Evolutionary conservation across 768 basidiomycete species (phyloP).

Genomic region (Xanthoconium stramineum): DNA sequence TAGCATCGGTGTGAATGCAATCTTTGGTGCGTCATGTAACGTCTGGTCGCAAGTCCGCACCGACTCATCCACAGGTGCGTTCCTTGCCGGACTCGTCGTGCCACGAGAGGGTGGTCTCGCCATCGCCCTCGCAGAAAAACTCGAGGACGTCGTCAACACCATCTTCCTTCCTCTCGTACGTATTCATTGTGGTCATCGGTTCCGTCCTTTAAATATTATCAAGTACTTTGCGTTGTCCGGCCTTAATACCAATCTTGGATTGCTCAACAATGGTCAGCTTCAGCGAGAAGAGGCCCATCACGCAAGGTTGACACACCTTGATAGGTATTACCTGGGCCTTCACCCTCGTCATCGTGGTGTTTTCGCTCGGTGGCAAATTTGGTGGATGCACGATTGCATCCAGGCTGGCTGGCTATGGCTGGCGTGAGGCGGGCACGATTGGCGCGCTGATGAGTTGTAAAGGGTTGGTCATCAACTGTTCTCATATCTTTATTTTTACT

Average conservation of each 20-base stretch:
- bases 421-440: slow-evolving; percentile 79
- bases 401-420: slow-evolving; percentile 61
- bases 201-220: background rate
- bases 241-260: slow-evolving; percentile 80
- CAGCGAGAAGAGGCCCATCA: background rate
- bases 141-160: slow-evolving; percentile 93
- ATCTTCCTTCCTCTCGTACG: slow-evolving; percentile 82
- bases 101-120: slow-evolving; percentile 87
- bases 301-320: background rate
- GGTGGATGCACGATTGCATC: slow-evolving; percentile 77
- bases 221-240: slow-evolving; percentile 94
- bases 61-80: slow-evolving; percentile 51
- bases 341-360: slow-evolving; percentile 69
- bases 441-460: slow-evolving; percentile 96
- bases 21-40: slow-evolving; percentile 7
- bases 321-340: slow-evolving; percentile 84
- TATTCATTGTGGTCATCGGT: background rate
- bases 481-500: background rate
- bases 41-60: background rate
- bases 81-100: slow-evolving; percentile 76
- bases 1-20: slow-evolving; percentile 82
- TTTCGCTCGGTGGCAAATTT: slow-evolving; percentile 89
- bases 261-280: slow-evolving; percentile 67
- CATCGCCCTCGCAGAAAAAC: slow-evolving; percentile 84
- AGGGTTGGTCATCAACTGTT: slow-evolving; percentile 47